Evolutionary conservation across 2,329 filamentous ascomycete genomes (phyloP).

Genomic region (Aspergillus eucalypticola): DNA sequence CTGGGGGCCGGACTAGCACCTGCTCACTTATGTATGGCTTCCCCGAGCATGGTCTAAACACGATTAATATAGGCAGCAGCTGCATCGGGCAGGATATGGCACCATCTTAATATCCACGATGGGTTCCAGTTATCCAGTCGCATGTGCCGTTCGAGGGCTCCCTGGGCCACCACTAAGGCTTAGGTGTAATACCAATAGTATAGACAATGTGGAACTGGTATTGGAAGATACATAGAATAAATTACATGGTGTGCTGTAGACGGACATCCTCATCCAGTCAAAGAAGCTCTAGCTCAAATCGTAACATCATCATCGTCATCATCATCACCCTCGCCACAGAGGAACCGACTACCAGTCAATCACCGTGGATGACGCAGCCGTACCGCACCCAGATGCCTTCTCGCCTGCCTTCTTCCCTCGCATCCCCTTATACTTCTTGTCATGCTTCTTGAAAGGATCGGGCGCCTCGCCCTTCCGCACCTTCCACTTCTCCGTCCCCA

Average conservation of each 20-base stretch:
- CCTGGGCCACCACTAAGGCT: not conserved
- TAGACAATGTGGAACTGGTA: not conserved
- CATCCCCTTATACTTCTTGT: conserved; percentile 57
- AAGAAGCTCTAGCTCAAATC: not conserved
- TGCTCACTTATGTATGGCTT: not conserved
- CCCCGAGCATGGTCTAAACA: not conserved
- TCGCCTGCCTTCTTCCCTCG: conserved; percentile 54
- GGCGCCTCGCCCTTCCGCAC: conserved; percentile 69
- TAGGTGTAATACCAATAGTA: not conserved
- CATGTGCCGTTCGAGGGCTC: not conserved
- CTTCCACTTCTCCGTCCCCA: conserved; percentile 78
- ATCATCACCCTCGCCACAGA: not conserved
- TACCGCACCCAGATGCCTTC: conserved; percentile 17
- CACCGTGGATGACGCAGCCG: conserved; percentile 22
- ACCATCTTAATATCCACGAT: not conserved
- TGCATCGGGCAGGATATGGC: not conserved
- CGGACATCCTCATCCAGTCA: not conserved
- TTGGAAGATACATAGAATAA: not conserved
- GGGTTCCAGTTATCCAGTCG: not conserved
- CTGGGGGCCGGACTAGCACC: not conserved
- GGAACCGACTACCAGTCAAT: conserved; percentile 36
- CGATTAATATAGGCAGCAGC: not conserved
- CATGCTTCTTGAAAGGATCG: conserved; percentile 58
- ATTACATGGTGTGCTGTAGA: not conserved
- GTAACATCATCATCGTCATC: conserved; percentile 5